Evolutionary conservation across 306 rosid species (phyloP), one percentile per base, ranked within the genome.

Genomic region (Medicago lupulina): DNA sequence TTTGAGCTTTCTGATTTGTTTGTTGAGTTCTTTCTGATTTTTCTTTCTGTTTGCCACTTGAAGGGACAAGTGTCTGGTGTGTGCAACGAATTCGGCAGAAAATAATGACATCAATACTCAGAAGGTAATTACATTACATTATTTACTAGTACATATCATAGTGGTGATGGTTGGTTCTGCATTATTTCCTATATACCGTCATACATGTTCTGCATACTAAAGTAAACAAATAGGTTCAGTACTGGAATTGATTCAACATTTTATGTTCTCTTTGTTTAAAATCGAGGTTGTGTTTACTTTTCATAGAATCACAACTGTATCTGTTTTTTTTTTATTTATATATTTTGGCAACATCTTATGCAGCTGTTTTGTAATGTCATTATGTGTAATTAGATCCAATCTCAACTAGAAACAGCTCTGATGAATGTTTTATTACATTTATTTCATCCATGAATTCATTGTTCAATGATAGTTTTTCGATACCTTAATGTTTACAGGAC

Each of bases 401-500:
- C 9, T 58, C 44, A 73, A 23, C 12, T 58, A 43, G 40, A 72
- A 73, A 39, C 40, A 57, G 16, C 28, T 13, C 16, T n/a, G 1
- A 25, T 59, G 9, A 60, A 50, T 74, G 41, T 41, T 41, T 4
- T 31, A 46, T 60, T 44, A 12, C 39, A 75, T 57, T 16, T 31
- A 44, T 51, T 54, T 41, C 21, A 41, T 70, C 63, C 38, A 13
- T 58, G 10, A 14, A 53, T 25, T 74, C 61, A 57, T 14, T 19
- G 2, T 16, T 75, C 7, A 18, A 34, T 54, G 34, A 14, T 28
- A 57, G 47, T 61, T 21, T 68, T 71, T 1, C 39, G 61, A 74
- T 50, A 69, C 71, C 10, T 75, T 82, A 39, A 44, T 79, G 57
- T 25, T 81, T 58, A 11, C 92, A 93, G 78, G 87, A 80, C 36